phyloP scores from a whole-genome alignment of 202 grass and related monocot genomes.

The Carex arenaria region DNA sequence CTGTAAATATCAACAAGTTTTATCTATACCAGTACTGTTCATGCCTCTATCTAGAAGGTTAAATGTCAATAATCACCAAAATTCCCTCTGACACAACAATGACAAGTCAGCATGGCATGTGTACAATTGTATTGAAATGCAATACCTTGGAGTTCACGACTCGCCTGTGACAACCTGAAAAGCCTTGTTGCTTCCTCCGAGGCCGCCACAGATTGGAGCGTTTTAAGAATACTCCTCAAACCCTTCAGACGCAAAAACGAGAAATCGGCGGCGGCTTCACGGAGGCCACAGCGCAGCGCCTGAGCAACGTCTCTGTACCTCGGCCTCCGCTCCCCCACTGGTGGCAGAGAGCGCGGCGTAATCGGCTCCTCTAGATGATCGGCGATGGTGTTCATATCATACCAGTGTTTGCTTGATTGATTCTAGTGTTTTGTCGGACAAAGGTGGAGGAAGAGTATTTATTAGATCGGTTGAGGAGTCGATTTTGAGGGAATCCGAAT shows the following conservation, averaged over 20 bases:
- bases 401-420: background rate
- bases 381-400: conserved; percentile 7
- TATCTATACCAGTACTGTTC: background rate
- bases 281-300: conserved; percentile 45
- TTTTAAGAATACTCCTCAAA: conserved; percentile 44
- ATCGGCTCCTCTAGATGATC: conserved; percentile 4
- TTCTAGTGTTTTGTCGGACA: background rate
- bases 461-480: conserved; percentile 27
- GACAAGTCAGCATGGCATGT: background rate
- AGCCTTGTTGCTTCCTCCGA: conserved; percentile 5
- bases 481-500: background rate
- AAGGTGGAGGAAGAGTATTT: conserved; percentile 1
- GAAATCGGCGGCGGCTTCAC: conserved; percentile 45
- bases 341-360: conserved; percentile 4
- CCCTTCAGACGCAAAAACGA: conserved; percentile 50
- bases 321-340: conserved; percentile 30
- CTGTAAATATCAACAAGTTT: background rate
- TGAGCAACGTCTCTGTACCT: conserved; percentile 40
- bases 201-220: conserved; percentile 26
- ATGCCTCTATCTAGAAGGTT: background rate
- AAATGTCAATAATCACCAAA: background rate
- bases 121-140: background rate
- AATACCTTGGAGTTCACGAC: conserved; percentile 56
- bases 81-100: background rate
- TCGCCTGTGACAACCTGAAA: conserved; percentile 42